These are phyloP conservation scores for Stereum hirsutum DNA, from an alignment of 1,284 basidiomycete genomes.

Conservation along the genomic window DNA sequence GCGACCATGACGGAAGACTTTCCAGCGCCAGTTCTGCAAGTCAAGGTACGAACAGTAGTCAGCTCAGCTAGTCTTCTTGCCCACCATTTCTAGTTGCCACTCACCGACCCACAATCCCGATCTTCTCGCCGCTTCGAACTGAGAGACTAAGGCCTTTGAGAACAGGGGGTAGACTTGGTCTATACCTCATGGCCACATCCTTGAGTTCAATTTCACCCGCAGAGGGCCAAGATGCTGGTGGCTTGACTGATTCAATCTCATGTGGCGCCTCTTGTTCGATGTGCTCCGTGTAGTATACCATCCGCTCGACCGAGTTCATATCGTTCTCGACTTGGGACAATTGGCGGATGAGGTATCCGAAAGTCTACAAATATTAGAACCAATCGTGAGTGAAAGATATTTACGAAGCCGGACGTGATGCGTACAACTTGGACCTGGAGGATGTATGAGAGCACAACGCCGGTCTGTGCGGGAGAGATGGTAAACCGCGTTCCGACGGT, in stretches of 20 bases:
- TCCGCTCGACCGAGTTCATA: constrained; percentile 86
- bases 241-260: constrained; percentile 48
- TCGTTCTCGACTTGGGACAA: constrained; percentile 84
- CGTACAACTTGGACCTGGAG: constrained; percentile 54
- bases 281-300: constrained; percentile 69
- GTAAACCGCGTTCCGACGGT: constrained; percentile 66
- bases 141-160: constrained; percentile 60
- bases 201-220: constrained; percentile 53
- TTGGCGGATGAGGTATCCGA: constrained; percentile 81
- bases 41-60: not conserved
- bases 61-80: not conserved
- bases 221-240: constrained; percentile 60
- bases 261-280: constrained; percentile 78
- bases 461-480: constrained; percentile 74
- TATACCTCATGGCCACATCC: constrained; percentile 57
- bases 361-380: constrained; percentile 30
- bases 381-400: not conserved
- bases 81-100: too few species aligned
- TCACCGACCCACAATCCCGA: constrained; percentile 72
- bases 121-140: constrained; percentile 74
- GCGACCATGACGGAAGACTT: constrained; percentile 59
- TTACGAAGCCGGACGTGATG: not conserved
- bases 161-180: constrained; percentile 64
- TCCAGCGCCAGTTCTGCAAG: constrained; percentile 60
- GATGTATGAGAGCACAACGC: constrained; percentile 71